A percentile compares a stretch with the other conserved stretches of the same genome.
Conservation (phyloP, 441 rosid genomes). For the Erodium texanum region DNA sequence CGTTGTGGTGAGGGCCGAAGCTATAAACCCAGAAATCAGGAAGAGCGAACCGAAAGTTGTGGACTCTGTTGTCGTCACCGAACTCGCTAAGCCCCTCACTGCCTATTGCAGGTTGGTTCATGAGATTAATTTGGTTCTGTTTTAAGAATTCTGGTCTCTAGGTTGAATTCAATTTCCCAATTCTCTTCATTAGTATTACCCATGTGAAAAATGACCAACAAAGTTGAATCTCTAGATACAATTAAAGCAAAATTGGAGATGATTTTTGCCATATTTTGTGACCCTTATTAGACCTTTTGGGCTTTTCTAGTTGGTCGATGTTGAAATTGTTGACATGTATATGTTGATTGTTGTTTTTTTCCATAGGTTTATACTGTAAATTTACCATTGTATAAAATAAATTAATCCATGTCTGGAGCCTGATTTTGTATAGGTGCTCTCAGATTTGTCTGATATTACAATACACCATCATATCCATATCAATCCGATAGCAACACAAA, state of each 20-base stretch:
- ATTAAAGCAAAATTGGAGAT: background rate
- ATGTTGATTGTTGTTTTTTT: background rate
- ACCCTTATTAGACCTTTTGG: background rate
- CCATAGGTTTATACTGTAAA: background rate
- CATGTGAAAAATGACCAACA: background rate
- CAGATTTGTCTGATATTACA: background rate
- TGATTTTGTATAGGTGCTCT: background rate
- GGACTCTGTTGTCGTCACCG: slow-evolving; percentile 57
- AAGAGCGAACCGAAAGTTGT: slow-evolving; percentile 83
- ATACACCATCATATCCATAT: background rate
- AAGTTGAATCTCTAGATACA: background rate
- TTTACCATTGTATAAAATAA: background rate
- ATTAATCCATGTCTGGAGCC: background rate
- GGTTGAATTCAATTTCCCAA: background rate
- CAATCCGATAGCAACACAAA: background rate
- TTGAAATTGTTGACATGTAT: background rate
- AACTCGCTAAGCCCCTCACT: slow-evolving; percentile 73
- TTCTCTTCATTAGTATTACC: background rate
- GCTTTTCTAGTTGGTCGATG: background rate
- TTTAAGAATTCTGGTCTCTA: slow-evolving; percentile 6
- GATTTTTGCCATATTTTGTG: background rate
- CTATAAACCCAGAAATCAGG: slow-evolving; percentile 63
- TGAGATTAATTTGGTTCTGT: background rate
- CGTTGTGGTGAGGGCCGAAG: slow-evolving; percentile 50
- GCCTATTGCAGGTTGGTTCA: slow-evolving; percentile 67